Base-by-base conservation (phyloP, 371 early-diverging fungal genomes). In the Mucor saturninus region DNA sequence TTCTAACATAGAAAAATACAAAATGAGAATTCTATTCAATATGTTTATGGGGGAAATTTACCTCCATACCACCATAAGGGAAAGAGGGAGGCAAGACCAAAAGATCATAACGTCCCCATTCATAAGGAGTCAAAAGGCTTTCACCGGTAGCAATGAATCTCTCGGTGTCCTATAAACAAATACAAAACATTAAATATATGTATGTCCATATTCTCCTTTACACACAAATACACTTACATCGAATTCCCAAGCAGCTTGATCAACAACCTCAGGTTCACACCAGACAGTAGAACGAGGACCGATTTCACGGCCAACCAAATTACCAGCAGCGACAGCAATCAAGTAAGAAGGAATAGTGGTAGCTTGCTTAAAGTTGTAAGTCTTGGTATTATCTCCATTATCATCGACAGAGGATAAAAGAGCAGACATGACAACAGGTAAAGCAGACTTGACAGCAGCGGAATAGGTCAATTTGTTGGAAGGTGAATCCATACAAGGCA, bases 1-100 rank as follows among this genome's bases (percentile, higher is more conserved):
- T 97, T 97, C 86, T 81, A 64, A 13, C 15, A 57, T 61, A 48
- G 42, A 28, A 58, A 51, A 61, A 59, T 38, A 31, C 30, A 39
- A 59, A 58, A 49, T 21, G 21, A 21, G 21, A 21, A 21, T 21
- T 21, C 0, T 21, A 21, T 21, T 21, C 21, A 21, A 21, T 21
- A 21, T 21, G 21, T 21, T 21, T 21, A 0, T 21, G 21, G 21
- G 21, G 21, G 21, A 21, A 21, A 21, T 1, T 66, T 75, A 77
- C 79, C 69, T 98, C 98, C 98, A 98, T 98, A 62, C 98, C 98
- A 61, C 98, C 98, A 63, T 90, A 96, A 10, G 96, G 96, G 90
- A 84, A 97, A 59, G 83, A 90, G 48, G 86, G 86, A n/a, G 88
- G 87, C 55, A 92, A 83, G 26, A 97, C 90, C 61, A 98, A 82